Conservation (phyloP, 495 filamentous ascomycete genomes). For the Penicillium flavigenum region DNA sequence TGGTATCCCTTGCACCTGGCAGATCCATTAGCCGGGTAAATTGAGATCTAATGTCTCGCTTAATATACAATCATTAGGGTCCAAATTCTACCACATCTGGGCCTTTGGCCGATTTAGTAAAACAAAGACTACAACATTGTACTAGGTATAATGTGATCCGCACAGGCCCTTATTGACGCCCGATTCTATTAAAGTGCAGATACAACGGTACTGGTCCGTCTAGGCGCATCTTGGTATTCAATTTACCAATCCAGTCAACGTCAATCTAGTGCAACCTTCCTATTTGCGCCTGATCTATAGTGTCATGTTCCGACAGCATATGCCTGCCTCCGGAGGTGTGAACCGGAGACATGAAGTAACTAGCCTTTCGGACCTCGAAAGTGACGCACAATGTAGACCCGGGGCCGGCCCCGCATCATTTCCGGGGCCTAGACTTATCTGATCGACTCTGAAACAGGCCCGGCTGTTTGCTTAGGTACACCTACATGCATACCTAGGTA, state of each 20-base stretch:
- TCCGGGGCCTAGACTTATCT: constrained; percentile 12
- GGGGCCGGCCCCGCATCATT: constrained; percentile 9
- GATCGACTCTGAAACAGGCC: constrained; percentile 8
- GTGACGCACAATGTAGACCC: constrained; percentile 7
- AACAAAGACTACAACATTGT: not conserved
- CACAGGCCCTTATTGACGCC: not conserved
- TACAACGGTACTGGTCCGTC: not conserved
- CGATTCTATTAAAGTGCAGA: not conserved
- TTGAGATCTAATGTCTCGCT: constrained; percentile 3
- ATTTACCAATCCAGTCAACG: not conserved
- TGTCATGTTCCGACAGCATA: not conserved
- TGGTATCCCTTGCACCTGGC: constrained; percentile 5
- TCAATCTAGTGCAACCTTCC: not conserved
- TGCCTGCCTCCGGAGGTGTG: not conserved
- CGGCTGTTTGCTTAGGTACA: not conserved
- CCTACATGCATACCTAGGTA: not conserved
- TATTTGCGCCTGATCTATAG: constrained; percentile 2
- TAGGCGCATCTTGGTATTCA: not conserved
- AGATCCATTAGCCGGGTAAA: not conserved
- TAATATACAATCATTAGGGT: not conserved
- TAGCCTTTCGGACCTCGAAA: not conserved
- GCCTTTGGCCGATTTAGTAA: not conserved
- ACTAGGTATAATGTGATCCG: not conserved
- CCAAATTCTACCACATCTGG: not conserved
- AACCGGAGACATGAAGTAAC: not conserved